phyloP scores from a whole-genome alignment of 129 eudicot species.

The Tagetes erecta region DNA sequence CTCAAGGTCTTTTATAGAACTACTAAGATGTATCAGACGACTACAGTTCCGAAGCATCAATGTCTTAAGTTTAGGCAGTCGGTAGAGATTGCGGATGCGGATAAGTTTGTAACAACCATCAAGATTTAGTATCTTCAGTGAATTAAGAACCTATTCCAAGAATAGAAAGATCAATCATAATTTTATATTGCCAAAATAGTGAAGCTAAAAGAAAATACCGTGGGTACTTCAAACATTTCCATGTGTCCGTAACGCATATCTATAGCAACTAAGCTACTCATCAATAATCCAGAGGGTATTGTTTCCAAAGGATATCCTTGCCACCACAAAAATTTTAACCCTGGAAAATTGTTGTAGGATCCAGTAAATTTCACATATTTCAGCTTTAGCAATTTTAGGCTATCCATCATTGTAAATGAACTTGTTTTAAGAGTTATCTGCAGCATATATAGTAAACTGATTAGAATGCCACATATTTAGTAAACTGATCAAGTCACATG shows the following conservation, averaged over 20 bases:
- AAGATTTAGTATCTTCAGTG: constrained; percentile 35
- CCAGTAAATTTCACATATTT: not conserved
- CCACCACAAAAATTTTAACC: not conserved
- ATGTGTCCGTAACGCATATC: constrained; percentile 29
- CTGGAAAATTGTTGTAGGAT: not conserved
- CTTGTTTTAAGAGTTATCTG: not conserved
- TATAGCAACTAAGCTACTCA: constrained; percentile 25
- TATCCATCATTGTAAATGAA: not conserved
- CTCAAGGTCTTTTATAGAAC: constrained; percentile 27
- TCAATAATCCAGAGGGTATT: no score
- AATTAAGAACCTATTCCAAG: not conserved
- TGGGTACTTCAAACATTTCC: constrained; percentile 8
- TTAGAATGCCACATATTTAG: no score
- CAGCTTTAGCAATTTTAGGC: constrained; percentile 2
- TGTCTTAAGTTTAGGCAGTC: constrained; percentile 27
- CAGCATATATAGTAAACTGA: not conserved
- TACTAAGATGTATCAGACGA: constrained; percentile 19
- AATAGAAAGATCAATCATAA: not conserved
- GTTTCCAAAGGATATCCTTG: not conserved
- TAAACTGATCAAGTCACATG: no score
- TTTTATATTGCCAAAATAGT: not conserved
- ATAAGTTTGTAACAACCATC: constrained; percentile 21
- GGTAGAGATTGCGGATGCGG: not conserved
- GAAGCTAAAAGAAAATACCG: constrained; percentile 25
- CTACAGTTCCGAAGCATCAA: constrained; percentile 14